Base-by-base conservation (phyloP, 2,329 filamentous ascomycete species). In the Aphanocladium album region DNA sequence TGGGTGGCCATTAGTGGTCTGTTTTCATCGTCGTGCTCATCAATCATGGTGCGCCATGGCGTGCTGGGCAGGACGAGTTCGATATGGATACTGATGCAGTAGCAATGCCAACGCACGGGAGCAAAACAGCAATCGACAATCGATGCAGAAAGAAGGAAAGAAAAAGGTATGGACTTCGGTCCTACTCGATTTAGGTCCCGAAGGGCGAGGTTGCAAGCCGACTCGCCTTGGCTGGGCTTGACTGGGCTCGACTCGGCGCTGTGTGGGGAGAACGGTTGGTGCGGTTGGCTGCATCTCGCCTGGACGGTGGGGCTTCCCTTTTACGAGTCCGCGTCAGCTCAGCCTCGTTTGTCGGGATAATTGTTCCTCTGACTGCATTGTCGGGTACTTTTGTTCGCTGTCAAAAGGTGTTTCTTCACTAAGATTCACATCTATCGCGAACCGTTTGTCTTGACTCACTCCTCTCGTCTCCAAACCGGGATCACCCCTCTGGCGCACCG, bases 1-100 rank as follows among this genome's bases (percentile, higher is more conserved):
- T 27, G 45, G 19, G 1, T 37, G 52, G 60, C 64, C 65, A 69
- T 66, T 58, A 70, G 65, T 41, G 67, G 67, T 57, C 63, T 62
- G 46, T 61, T 64, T 63, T 70, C 68, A 52, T 62, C 60, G 60
- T 61, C 60, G 33, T 47, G 41, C 52, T 60, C 57, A 59, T 60
- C 58, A 35, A 39, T 54, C 65, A 66, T 65, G 30, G 33, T 62
- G 64, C 12, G 35, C 51, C 50, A 60, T 49, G 43, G 57, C 41
- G 49, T 37, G 30, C 6, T 19, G 27, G 30, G 17, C 11, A 19
- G 39, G 11, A 6, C 35, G 25, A 45, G n/a, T 16, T 9, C n/a
- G 25, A 33, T 51, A 23, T 1, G 14, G n/a, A n/a, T n/a, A n/a
- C n/a, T n/a, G n/a, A n/a, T n/a, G n/a, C n/a, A n/a, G n/a, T n/a